Base-by-base conservation (phyloP, 306 rosid genomes). In the Dryas alaskensis region DNA sequence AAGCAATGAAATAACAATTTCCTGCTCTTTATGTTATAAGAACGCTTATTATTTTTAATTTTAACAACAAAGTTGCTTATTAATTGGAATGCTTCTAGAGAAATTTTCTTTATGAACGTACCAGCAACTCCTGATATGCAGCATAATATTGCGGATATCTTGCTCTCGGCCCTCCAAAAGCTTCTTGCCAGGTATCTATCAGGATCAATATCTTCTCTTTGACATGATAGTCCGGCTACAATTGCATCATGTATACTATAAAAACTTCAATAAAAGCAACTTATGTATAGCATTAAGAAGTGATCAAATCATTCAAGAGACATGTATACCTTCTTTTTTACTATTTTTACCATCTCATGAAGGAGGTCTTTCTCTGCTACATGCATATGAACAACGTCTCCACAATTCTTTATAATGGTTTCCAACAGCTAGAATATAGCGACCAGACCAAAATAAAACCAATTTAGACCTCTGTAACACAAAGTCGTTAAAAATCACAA, bases 121-220 rank as follows among this genome's bases (percentile, higher is more conserved):
- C 99, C 99, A 95, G 74, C 78, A 95, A 79, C 69, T 95, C 99
- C 85, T 90, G 93, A 75, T 95, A 95, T 63, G 99, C 97, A 62
- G 89, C 93, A 84, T 84, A 92, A 64, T 88, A 92, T 74, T 95
- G 99, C 70, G 98, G 92, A 87, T 90, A 95, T 92, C 97, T 92
- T 75, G 93, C 96, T 75, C 97, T 92, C 27, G 97, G 84, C 64
- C 99, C 99, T 72, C 98, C 99, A 79, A 95, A 95, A 59, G 93
- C 99, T 80, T 95, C 99, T 92, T 95, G 98, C 99, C 99, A 95
- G 60, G 96, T 90, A 79, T 95, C 99, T 76, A 95, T 84, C 70
- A 95, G 90, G 75, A 49, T 76, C 83, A 95, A 72, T 83, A 95
- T 87, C 98, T 92, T 95, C 88, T 92, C 97, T 87, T 79, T 90